Percentiles rank a stretch among this genome's conserved stretches.
Evolutionary conservation across 169 alveolate species (phyloP).

Genomic region (Eimeria maxima): DNA sequence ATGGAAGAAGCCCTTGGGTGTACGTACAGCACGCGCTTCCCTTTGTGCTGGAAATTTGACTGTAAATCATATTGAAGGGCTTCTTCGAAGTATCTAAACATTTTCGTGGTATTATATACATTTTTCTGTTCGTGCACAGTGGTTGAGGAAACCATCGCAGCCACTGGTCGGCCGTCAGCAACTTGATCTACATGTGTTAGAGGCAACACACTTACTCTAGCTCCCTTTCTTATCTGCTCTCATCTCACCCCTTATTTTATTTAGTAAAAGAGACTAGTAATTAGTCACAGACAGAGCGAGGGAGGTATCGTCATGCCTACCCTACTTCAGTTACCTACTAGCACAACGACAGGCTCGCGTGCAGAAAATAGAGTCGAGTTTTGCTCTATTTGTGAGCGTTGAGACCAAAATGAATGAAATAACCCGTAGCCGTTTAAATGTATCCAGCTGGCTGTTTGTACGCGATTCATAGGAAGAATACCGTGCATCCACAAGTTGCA

Average conservation of each 20-base stretch:
- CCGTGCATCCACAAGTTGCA: too few relatives aligned
- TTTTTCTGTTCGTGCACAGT: not conserved
- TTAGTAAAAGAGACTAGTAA: not conserved
- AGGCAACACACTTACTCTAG: not conserved
- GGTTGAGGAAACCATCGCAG: not conserved
- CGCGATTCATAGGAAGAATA: too few relatives aligned
- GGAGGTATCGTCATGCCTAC: not conserved
- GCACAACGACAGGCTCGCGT: not conserved
- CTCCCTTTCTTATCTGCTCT: not conserved
- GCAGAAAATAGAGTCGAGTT: not conserved
- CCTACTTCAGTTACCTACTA: not conserved
- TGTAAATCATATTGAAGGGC: not conserved
- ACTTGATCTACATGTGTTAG: not conserved
- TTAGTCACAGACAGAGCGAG: not conserved
- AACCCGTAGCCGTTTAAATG: not conserved
- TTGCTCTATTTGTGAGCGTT: not conserved
- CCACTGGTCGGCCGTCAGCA: not conserved
- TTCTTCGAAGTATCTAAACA: not conserved
- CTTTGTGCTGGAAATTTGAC: not conserved
- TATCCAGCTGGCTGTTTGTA: not conserved
- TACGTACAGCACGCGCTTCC: not conserved
- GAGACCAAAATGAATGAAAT: not conserved
- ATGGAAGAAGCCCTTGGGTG: constrained; percentile 27
- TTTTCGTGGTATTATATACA: not conserved
- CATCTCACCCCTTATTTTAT: not conserved